Percentiles rank a stretch among this genome's conserved stretches.
Evolutionary conservation across 192 early-diverging fungal species (phyloP).

Genomic region (Oehlia diaphana): DNA sequence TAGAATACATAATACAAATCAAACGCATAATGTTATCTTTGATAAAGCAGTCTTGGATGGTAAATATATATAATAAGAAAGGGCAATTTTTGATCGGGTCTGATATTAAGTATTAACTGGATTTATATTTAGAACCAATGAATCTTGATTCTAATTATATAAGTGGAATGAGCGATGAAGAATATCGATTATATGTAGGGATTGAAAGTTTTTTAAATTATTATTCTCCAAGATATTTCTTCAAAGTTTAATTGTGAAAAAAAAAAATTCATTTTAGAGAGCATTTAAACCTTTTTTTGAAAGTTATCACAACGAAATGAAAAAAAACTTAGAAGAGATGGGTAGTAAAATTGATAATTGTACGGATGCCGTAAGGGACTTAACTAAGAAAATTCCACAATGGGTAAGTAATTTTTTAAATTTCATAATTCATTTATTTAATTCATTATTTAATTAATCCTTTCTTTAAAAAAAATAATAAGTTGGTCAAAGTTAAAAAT

Average conservation of each 20-base stretch:
- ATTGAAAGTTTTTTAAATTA: not conserved
- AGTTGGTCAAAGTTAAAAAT: not conserved
- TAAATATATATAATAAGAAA: not conserved
- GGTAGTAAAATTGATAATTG: not conserved
- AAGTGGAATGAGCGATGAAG: not conserved
- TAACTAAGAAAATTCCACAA: not conserved
- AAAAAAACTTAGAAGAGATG: not conserved
- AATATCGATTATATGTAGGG: not conserved
- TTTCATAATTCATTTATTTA: too few relatives aligned
- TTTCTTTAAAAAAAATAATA: too few relatives aligned
- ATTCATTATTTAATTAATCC: not conserved
- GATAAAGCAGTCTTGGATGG: too few relatives aligned
- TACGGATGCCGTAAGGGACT: not conserved
- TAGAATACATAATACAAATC: too few relatives aligned
- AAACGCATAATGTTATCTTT: too few relatives aligned
- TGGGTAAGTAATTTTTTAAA: too few relatives aligned
- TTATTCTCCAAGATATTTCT: not conserved
- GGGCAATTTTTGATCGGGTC: not conserved
- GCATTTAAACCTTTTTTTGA: not conserved
- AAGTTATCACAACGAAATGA: not conserved
- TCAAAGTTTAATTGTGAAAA: not conserved
- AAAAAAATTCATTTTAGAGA: not conserved
- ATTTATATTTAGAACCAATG: not conserved
- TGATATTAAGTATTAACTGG: not conserved
- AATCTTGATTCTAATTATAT: not conserved